These are phyloP conservation scores for Amanita fuliginea DNA, from an alignment of 768 basidiomycete species.

Conservation along the genomic window DNA sequence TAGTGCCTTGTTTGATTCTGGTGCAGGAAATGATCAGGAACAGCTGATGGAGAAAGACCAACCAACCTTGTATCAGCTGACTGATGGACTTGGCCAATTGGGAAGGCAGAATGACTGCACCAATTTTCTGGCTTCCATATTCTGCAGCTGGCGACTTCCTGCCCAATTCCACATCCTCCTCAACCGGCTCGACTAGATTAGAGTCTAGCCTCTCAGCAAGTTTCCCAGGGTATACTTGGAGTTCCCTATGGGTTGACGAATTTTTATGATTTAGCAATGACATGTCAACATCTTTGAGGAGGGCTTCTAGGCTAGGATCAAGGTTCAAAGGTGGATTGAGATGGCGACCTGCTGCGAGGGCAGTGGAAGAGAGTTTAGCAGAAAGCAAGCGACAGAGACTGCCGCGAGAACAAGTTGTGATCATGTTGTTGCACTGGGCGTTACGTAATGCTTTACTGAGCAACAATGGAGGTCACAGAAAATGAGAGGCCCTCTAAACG, in stretches of 20 bases:
- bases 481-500: constrained; percentile 2
- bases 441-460: background rate
- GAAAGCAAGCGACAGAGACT: background rate
- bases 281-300: constrained; percentile 61
- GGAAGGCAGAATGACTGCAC: constrained; percentile 58
- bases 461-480: constrained; percentile 1
- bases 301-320: constrained; percentile 51
- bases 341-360: constrained; percentile 27
- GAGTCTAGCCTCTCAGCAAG: constrained; percentile 12
- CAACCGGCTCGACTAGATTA: constrained; percentile 17
- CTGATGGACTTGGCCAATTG: constrained; percentile 63
- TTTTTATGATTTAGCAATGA: constrained; percentile 36
- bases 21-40: constrained; percentile 8
- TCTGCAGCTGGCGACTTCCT: constrained; percentile 73
- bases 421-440: background rate
- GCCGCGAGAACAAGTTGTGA: background rate
- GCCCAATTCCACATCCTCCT: constrained; percentile 21
- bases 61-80: constrained; percentile 52
- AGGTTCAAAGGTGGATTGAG: constrained; percentile 54
- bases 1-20: constrained; percentile 53
- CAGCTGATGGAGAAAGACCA: background rate
- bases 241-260: constrained; percentile 29
- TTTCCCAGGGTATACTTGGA: constrained; percentile 34
- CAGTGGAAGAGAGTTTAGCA: constrained; percentile 8
- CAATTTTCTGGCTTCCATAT: constrained; percentile 67